Conservation (phyloP, 306 rosid species). For the Citrullus colocynthis region DNA sequence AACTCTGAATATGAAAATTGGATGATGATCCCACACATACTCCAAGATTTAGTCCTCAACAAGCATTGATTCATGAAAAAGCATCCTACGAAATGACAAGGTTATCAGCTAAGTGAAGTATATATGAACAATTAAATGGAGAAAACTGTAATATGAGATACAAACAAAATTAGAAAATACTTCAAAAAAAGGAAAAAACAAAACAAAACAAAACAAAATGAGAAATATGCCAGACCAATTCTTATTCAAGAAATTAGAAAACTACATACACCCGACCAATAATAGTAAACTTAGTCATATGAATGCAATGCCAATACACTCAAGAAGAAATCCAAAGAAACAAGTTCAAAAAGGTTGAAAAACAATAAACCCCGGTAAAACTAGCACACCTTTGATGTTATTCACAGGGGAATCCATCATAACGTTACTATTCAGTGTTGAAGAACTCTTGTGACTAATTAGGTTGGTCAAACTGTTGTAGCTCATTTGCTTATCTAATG, state of each 20-base stretch:
- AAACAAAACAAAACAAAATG: background rate
- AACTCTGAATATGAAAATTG: slow-evolving; percentile 66
- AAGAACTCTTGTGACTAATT: slow-evolving; percentile 40
- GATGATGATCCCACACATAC: slow-evolving; percentile 48
- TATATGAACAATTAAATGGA: background rate
- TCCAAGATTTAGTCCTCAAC: slow-evolving; percentile 38
- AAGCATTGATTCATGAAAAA: slow-evolving; percentile 49
- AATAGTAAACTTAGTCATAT: background rate
- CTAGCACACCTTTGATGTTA: slow-evolving; percentile 33
- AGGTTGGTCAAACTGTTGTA: slow-evolving; percentile 50
- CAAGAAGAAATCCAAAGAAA: background rate
- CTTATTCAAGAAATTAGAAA: too few relatives aligned
- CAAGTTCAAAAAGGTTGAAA: background rate
- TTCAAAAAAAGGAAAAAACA: background rate
- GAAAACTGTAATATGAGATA: background rate
- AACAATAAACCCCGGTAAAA: background rate
- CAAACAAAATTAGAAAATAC: background rate
- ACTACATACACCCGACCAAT: background rate
- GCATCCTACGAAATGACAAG: slow-evolving; percentile 36
- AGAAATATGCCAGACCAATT: background rate
- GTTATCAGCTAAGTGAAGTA: background rate
- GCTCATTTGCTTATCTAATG: slow-evolving; percentile 57
- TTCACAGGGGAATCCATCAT: slow-evolving; percentile 26
- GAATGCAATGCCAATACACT: background rate
- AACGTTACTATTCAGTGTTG: slow-evolving; percentile 35